These are phyloP conservation scores for Aspergillus aculeatus DNA, from an alignment of 2,329 filamentous ascomycete genomes.

Conservation along the genomic window DNA sequence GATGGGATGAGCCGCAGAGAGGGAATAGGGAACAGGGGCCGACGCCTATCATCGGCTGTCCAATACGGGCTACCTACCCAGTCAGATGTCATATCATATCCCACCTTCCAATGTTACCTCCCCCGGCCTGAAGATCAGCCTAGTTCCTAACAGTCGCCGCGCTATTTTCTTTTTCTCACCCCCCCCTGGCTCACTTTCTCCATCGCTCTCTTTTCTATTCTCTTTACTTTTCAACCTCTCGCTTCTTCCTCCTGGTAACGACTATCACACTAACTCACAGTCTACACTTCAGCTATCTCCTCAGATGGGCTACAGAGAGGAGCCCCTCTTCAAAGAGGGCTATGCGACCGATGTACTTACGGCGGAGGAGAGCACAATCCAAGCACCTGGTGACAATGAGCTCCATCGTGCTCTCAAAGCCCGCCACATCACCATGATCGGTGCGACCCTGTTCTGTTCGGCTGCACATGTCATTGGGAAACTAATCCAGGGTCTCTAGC, in stretches of 20 bases:
- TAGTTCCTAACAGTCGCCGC: neutral
- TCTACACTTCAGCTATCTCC: neutral
- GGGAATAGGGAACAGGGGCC: neutral
- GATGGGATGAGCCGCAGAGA: neutral
- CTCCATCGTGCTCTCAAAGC: slow-evolving; percentile 45
- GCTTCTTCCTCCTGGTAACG: neutral
- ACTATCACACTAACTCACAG: neutral
- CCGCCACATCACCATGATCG: slow-evolving; percentile 45
- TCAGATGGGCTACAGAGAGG: neutral
- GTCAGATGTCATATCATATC: neutral
- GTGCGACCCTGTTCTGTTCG: slow-evolving; percentile 15
- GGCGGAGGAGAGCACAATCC: slow-evolving; percentile 26
- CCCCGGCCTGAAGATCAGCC: neutral
- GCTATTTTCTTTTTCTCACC: neutral
- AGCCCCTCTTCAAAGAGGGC: neutral
- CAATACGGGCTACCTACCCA: too few species aligned
- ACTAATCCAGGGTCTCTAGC: slow-evolving; percentile 24
- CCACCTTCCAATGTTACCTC: neutral
- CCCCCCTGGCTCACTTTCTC: too few species aligned
- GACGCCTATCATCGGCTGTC: neutral
- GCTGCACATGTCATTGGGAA: neutral
- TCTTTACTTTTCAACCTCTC: neutral
- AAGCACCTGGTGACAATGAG: slow-evolving; percentile 27
- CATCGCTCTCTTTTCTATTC: neutral
- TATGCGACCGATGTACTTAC: neutral